These are phyloP conservation scores for Penicillium longicatenatum DNA, from an alignment of 495 filamentous ascomycete genomes.

Conservation along the genomic window DNA sequence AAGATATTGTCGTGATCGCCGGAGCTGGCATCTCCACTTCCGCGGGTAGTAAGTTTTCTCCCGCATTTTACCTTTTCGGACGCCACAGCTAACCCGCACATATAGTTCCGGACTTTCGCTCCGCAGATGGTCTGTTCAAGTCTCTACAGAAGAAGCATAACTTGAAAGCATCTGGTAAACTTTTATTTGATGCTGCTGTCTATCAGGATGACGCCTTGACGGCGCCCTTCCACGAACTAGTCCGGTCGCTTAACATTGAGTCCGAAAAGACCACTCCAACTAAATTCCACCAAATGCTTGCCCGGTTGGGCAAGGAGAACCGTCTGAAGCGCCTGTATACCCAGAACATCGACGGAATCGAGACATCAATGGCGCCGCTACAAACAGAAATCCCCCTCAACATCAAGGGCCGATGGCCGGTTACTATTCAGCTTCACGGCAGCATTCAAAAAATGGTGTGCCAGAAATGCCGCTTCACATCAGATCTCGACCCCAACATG, in stretches of 20 bases:
- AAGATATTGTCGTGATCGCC: slow-evolving; percentile 95
- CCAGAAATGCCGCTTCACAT: slow-evolving; percentile 80
- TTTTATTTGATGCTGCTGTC: slow-evolving; percentile 95
- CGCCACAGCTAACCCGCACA: slow-evolving; percentile 13
- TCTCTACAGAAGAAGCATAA: slow-evolving; percentile 82
- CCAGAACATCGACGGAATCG: slow-evolving; percentile 95
- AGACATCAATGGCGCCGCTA: slow-evolving; percentile 80
- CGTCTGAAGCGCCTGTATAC: slow-evolving; percentile 91
- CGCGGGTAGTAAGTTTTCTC: slow-evolving; percentile 77
- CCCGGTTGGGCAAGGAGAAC: slow-evolving; percentile 83
- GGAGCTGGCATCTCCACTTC: slow-evolving; percentile 96
- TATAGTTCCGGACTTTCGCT: slow-evolving; percentile 94
- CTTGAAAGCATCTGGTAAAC: slow-evolving; percentile 89
- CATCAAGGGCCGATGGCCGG: slow-evolving; percentile 86
- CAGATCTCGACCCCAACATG: slow-evolving; percentile 71
- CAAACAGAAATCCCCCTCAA: slow-evolving; percentile 72
- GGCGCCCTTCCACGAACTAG: slow-evolving; percentile 91
- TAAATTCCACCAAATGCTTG: slow-evolving; percentile 89
- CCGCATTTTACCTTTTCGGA: slow-evolving; percentile 66
- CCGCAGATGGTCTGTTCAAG: slow-evolving; percentile 82
- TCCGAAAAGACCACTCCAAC: slow-evolving; percentile 78
- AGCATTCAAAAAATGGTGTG: slow-evolving; percentile 96
- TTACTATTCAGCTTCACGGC: slow-evolving; percentile 91
- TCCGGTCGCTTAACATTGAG: slow-evolving; percentile 78
- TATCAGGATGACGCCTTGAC: slow-evolving; percentile 89